Base-by-base conservation (phyloP, 257 asterid species). In the Scutellaria minor region DNA sequence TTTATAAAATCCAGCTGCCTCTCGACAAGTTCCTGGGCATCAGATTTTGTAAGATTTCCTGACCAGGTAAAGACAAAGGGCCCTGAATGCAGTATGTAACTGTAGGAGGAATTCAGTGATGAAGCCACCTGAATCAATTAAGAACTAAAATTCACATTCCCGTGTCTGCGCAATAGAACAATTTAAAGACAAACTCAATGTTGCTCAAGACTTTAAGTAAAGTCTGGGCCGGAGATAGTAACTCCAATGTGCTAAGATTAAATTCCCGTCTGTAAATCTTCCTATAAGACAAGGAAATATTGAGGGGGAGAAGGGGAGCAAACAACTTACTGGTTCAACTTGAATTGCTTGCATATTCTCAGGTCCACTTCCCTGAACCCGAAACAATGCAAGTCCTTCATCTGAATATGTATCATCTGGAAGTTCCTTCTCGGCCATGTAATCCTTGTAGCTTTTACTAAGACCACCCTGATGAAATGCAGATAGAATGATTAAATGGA, bases 281-380 rank as follows among this genome's bases (percentile, higher is more conserved):
- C 44, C n/a, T 20, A 44, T 15, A 15, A 10, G 46, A 57, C 79
- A 68, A 52, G 37, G 59, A 14, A 8, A 24, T 0, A 3, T 3
- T 3, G 61, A 68, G 2, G 47, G 62, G 70, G 68, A 14, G 15
- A 74, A 61, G 55, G 24, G 53, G 66, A 74, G 57, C 53, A 65
- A 5, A 60, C 14, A 61, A 79, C 93, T 88, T 85, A 95, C 99
- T 24, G 97, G 91, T 83, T 89, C 96, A 71, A 92, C 98, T 92
- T 95, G 98, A 84, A 95, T 92, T 73, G 98, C 89, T 81, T 95
- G 99, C 99, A 95, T 95, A 85, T 95, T 86, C 48, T 95, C 99
- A 6, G 99, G 98, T 65, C 99, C 99, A 27, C 87, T 92, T 67
- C 99, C 99, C 88, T 95, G 98, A 78, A 95, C 87, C 71, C 99